Percentiles rank a stretch among this genome's conserved stretches.
Evolutionary conservation across 495 filamentous ascomycete genomes (phyloP).

Genomic region (Penicillium lividum): DNA sequence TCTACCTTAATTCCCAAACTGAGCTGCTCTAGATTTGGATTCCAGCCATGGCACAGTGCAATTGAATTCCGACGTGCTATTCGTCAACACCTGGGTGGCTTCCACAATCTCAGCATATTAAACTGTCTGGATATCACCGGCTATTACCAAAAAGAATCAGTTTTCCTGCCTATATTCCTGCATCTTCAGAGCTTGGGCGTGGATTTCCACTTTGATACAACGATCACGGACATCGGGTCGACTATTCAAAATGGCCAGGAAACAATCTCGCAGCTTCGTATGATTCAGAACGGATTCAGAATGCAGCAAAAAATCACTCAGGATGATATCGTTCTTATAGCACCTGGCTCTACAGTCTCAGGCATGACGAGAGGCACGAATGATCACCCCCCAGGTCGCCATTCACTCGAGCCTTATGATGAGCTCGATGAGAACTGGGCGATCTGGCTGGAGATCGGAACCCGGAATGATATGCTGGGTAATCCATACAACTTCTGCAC

Average conservation of each 20-base stretch:
- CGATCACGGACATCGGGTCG: background rate
- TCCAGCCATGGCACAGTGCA: slow-evolving; percentile 42
- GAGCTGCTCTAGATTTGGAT: slow-evolving; percentile 23
- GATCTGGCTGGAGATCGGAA: slow-evolving; percentile 16
- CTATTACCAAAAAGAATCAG: slow-evolving; percentile 43
- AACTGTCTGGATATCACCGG: slow-evolving; percentile 31
- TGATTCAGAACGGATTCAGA: slow-evolving; percentile 8
- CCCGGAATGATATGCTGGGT: slow-evolving; percentile 21
- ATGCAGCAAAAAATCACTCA: slow-evolving; percentile 11
- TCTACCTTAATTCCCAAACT: background rate
- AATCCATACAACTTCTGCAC: slow-evolving; percentile 38
- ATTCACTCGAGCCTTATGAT: slow-evolving; percentile 25
- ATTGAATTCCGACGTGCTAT: slow-evolving; percentile 36
- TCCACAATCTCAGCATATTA: slow-evolving; percentile 28
- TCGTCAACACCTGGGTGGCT: slow-evolving; percentile 26
- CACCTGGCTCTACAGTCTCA: slow-evolving; percentile 31
- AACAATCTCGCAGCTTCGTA: background rate
- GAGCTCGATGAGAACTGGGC: slow-evolving; percentile 34
- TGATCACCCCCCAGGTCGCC: slow-evolving; percentile 18
- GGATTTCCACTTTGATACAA: slow-evolving; percentile 37
- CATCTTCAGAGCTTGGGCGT: slow-evolving; percentile 42
- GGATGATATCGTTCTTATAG: slow-evolving; percentile 34
- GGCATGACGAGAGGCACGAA: slow-evolving; percentile 30
- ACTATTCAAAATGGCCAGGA: slow-evolving; percentile 4
- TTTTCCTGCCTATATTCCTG: slow-evolving; percentile 37